These are phyloP conservation scores for Cladobotryum mycophilum DNA, from an alignment of 2,329 filamentous ascomycete species.

Conservation along the genomic window DNA sequence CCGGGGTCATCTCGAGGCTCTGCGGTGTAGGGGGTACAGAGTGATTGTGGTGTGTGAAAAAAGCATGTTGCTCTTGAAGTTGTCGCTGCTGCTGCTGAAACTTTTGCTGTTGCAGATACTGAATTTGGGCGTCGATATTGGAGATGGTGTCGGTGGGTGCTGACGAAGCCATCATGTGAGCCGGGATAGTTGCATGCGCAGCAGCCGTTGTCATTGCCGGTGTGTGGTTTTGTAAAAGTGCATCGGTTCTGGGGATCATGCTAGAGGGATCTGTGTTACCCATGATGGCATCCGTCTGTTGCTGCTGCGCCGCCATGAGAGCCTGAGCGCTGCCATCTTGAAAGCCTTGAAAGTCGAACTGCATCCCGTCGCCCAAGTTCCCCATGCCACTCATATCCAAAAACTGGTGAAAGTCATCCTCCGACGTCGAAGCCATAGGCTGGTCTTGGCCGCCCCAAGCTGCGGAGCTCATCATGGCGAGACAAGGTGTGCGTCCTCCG, in stretches of 20 bases:
- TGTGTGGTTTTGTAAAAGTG: slow-evolving; percentile 40
- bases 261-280: slow-evolving; percentile 24
- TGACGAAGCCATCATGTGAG: slow-evolving; percentile 36
- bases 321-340: slow-evolving; percentile 31
- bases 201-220: slow-evolving; percentile 42
- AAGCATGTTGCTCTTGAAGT: slow-evolving; percentile 51
- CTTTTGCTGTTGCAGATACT: slow-evolving; percentile 58
- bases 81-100: slow-evolving; percentile 55
- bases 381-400: slow-evolving; percentile 54
- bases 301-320: slow-evolving; percentile 25
- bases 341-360: slow-evolving; percentile 56
- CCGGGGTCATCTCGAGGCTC: slow-evolving; percentile 68
- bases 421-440: slow-evolving; percentile 41
- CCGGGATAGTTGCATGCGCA: slow-evolving; percentile 40
- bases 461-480: slow-evolving; percentile 45
- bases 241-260: slow-evolving; percentile 25
- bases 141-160: slow-evolving; percentile 46
- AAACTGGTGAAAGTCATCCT: slow-evolving; percentile 60
- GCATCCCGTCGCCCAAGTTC: slow-evolving; percentile 45
- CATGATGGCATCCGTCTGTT: slow-evolving; percentile 32
- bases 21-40: slow-evolving; percentile 75
- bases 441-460: slow-evolving; percentile 54
- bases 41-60: slow-evolving; percentile 48
- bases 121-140: slow-evolving; percentile 59
- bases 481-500: slow-evolving; percentile 6